A percentile compares a stretch with the other conserved stretches of the same genome.
Conservation (phyloP, 352 stramenopile genomes). For the Phytopythium sindhum region DNA sequence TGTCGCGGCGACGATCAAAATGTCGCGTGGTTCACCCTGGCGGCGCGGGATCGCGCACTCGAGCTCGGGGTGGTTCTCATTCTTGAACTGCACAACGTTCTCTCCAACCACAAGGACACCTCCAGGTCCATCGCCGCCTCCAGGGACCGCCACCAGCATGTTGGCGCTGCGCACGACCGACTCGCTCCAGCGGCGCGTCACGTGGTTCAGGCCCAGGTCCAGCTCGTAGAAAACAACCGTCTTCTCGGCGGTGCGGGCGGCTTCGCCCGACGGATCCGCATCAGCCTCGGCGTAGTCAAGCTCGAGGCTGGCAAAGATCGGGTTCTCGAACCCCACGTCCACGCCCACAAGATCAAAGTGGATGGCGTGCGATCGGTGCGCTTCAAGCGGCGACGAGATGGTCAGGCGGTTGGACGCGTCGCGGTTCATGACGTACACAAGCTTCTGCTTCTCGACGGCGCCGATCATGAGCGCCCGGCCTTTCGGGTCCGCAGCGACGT, state of each 20-base stretch:
- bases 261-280: constrained; percentile 69
- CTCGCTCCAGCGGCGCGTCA: constrained; percentile 95
- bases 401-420: constrained; percentile 93
- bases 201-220: constrained; percentile 99
- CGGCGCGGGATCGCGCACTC: constrained; percentile 74
- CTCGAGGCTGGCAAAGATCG: constrained; percentile 97
- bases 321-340: constrained; percentile 99
- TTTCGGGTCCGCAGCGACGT: constrained; percentile 96
- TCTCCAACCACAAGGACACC: constrained; percentile 97
- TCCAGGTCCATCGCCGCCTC: constrained; percentile 77
- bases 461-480: constrained; percentile 96
- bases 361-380: constrained; percentile 95
- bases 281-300: constrained; percentile 93
- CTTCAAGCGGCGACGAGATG: constrained; percentile 98
- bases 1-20: constrained; percentile 92
- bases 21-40: constrained; percentile 70
- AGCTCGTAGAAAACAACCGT: constrained; percentile 98
- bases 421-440: constrained; percentile 99
- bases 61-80: constrained; percentile 88
- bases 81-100: constrained; percentile 97
- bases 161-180: constrained; percentile 89
- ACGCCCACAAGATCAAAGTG: constrained; percentile 94
- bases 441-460: constrained; percentile 98
- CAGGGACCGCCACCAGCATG: constrained; percentile 90
- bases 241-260: constrained; percentile 82